Conservation (phyloP, 73 alveolate genomes). For the Symbiodinium natans region DNA sequence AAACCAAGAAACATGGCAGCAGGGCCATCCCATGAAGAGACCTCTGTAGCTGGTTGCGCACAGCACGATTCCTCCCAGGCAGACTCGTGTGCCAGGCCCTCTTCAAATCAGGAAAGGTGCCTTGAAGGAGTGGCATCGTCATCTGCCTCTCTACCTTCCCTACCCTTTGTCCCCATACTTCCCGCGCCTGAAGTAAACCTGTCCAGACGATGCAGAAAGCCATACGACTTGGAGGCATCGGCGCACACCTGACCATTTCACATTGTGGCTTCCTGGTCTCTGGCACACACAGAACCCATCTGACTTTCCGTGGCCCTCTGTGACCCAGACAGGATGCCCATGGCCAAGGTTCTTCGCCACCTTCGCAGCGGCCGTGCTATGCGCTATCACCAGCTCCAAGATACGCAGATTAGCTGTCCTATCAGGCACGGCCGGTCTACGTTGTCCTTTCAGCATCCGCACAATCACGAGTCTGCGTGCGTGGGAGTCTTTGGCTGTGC, state of each 20-base stretch:
- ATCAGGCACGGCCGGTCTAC: too few species aligned
- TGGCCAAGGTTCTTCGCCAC: neutral
- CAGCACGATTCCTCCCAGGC: conserved; percentile 26
- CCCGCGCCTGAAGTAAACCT: conserved; percentile 48
- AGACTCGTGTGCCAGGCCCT: neutral
- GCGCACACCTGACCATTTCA: conserved; percentile 57
- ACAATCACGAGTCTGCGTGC: too few species aligned
- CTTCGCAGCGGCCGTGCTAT: neutral
- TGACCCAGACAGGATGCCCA: neutral
- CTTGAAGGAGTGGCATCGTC: too few species aligned
- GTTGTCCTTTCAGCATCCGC: too few species aligned
- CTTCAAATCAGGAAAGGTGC: too few species aligned
- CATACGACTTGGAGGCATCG: conserved; percentile 28
- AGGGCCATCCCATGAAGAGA: neutral
- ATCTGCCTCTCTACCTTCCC: too few species aligned
- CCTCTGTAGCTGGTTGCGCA: conserved; percentile 56
- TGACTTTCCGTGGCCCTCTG: too few species aligned
- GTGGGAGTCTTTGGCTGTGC: too few species aligned
- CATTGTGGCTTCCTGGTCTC: too few species aligned
- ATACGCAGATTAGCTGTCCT: too few species aligned
- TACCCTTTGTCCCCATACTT: neutral
- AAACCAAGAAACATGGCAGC: neutral
- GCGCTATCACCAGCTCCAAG: too few species aligned
- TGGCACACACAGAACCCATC: too few species aligned
- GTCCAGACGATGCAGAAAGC: conserved; percentile 44